Evolutionary conservation across 1,139 yeast genomes (phyloP).

Genomic region (Wickerhamomyces sp.): DNA sequence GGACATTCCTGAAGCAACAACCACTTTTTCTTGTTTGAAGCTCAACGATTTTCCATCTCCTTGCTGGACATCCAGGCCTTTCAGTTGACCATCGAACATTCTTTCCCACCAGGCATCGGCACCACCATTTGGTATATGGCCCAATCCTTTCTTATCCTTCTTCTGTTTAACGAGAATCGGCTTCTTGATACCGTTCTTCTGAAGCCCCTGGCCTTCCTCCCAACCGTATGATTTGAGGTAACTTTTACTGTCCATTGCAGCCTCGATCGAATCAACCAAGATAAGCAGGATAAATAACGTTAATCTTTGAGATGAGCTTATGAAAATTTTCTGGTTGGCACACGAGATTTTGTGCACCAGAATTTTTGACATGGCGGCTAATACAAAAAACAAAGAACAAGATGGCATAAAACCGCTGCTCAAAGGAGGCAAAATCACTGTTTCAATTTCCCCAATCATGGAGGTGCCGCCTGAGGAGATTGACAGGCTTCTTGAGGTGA

Average conservation of each 20-base stretch:
- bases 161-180: constrained; percentile 90
- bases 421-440: too few relatives aligned
- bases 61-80: constrained; percentile 59
- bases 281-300: too few relatives aligned
- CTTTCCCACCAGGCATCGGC: constrained; percentile 96
- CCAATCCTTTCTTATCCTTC: constrained; percentile 85
- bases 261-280: too few relatives aligned
- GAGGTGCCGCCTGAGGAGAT: too few relatives aligned
- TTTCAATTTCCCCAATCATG: too few relatives aligned
- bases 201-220: constrained; percentile 85
- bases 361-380: too few relatives aligned
- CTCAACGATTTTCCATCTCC: constrained; percentile 30
- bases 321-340: too few relatives aligned
- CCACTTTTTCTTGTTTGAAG: constrained; percentile 38
- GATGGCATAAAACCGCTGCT: too few relatives aligned
- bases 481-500: too few relatives aligned
- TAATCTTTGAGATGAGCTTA: constrained; percentile 2
- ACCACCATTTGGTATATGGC: constrained; percentile 59
- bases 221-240: constrained; percentile 83
- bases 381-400: too few relatives aligned
- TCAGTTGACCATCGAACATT: constrained; percentile 87
- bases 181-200: constrained; percentile 71
- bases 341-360: too few relatives aligned
- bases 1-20: constrained; percentile 41
- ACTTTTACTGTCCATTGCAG: constrained; percentile 62